These are phyloP conservation scores for Kingdonia uniflora DNA, from an alignment of 164 flowering plant genomes.

Conservation along the genomic window DNA sequence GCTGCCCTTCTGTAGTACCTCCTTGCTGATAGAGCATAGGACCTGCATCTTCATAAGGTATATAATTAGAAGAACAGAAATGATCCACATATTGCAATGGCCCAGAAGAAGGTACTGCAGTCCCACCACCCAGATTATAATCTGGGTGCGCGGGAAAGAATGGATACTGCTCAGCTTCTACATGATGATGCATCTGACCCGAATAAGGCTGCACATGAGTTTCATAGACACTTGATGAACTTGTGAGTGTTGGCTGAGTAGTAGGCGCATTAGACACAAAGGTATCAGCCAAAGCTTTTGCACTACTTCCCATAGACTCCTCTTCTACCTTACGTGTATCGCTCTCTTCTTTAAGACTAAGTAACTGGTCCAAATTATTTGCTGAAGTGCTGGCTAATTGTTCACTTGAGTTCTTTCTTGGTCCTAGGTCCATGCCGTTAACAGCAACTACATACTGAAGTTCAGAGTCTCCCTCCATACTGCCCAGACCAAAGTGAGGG, in stretches of 20 bases:
- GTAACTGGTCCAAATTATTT: slow-evolving; percentile 57
- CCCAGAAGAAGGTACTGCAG: slow-evolving; percentile 17
- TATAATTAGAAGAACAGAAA: slow-evolving; percentile 17
- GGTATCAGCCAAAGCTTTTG: slow-evolving; percentile 15
- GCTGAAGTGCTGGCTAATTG: slow-evolving; percentile 31
- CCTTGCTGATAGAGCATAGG: slow-evolving; percentile 21
- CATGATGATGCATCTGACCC: slow-evolving; percentile 20
- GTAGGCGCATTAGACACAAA: slow-evolving; percentile 20
- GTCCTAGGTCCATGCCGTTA: slow-evolving; percentile 70
- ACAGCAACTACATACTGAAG: slow-evolving; percentile 80
- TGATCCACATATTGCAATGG: slow-evolving; percentile 22
- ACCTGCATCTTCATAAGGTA: slow-evolving; percentile 18
- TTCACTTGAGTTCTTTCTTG: slow-evolving; percentile 36
- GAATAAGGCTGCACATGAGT: slow-evolving; percentile 18
- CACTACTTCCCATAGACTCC: slow-evolving; percentile 13
- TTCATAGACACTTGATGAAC: slow-evolving; percentile 22
- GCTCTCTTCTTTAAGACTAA: slow-evolving; percentile 28
- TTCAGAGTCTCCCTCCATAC: slow-evolving; percentile 57
- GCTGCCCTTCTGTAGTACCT: slow-evolving; percentile 16
- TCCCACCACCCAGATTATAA: slow-evolving; percentile 15
- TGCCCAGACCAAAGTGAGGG: slow-evolving; percentile 38
- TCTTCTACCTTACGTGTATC: slow-evolving; percentile 19
- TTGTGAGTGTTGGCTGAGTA: slow-evolving; percentile 21
- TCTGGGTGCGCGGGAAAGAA: slow-evolving; percentile 14
- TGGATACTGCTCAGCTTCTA: slow-evolving; percentile 19